These are phyloP conservation scores for Polyplosphaeria fusca DNA, from an alignment of 495 filamentous ascomycete genomes.

Conservation along the genomic window DNA sequence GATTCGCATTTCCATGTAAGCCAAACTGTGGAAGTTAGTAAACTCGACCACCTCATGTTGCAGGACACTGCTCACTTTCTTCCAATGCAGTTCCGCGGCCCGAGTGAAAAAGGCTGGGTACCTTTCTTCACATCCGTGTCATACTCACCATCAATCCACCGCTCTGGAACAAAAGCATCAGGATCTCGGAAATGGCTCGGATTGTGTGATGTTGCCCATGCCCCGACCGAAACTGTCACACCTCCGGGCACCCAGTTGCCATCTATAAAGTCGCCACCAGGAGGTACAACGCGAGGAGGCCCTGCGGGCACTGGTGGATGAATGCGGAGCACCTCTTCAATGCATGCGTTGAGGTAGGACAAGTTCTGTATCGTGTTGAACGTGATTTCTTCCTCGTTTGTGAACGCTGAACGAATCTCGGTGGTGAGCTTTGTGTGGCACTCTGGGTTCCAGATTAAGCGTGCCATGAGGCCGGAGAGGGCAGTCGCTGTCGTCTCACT, in stretches of 20 bases:
- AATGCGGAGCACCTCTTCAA: constrained; percentile 23
- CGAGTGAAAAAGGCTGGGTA: constrained; percentile 20
- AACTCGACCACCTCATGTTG: no score
- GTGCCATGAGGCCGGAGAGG: constrained; percentile 9
- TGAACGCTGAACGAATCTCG: constrained; percentile 20
- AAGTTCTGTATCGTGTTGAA: constrained; percentile 9
- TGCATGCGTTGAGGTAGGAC: constrained; percentile 25
- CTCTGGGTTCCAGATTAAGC: constrained; percentile 20
- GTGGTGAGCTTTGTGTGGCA: constrained; percentile 7
- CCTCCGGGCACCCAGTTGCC: constrained; percentile 17
- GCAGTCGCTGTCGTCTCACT: constrained; percentile 27
- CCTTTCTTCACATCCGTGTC: constrained; percentile 18
- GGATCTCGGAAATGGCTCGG: constrained; percentile 19
- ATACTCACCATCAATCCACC: constrained; percentile 13
- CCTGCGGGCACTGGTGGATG: constrained; percentile 22
- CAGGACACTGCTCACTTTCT: constrained; percentile 14
- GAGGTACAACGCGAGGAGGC: constrained; percentile 5
- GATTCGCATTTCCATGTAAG: constrained; percentile 26
- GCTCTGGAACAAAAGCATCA: constrained; percentile 26
- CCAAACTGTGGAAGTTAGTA: constrained; percentile 8
- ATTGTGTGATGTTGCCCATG: constrained; percentile 7
- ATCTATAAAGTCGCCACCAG: constrained; percentile 17
- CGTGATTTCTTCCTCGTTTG: constrained; percentile 20
- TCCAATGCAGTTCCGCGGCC: constrained; percentile 20
- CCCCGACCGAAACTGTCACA: constrained; percentile 17